Conservation (phyloP, 148 eudicot species). For the Rhododendron williamsianum region DNA sequence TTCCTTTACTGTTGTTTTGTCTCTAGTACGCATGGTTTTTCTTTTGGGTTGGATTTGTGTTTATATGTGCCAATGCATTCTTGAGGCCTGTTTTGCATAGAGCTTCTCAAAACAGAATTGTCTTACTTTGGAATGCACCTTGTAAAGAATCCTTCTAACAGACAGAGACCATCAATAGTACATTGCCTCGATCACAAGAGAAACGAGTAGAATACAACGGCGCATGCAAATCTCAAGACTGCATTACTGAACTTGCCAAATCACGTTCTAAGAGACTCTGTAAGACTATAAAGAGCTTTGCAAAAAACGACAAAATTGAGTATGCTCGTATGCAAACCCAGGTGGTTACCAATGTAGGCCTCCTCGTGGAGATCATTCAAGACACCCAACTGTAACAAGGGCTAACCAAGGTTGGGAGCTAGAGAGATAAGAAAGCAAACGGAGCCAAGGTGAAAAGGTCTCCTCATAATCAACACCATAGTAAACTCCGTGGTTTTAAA, state of each 20-base stretch:
- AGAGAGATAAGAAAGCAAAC: neutral
- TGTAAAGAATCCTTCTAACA: neutral
- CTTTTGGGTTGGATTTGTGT: neutral
- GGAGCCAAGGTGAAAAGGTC: neutral
- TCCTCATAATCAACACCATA: neutral
- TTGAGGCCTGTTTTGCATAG: neutral
- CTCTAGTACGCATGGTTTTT: neutral
- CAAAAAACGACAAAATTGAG: neutral
- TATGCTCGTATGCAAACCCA: neutral
- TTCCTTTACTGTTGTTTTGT: neutral
- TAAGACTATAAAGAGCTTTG: neutral
- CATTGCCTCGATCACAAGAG: neutral
- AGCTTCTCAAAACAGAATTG: neutral
- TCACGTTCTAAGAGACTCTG: neutral
- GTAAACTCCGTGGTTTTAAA: too few species aligned
- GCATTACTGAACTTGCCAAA: neutral
- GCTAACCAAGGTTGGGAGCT: neutral
- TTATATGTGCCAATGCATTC: neutral
- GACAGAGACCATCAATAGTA: neutral
- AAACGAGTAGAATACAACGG: neutral
- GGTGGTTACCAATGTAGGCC: neutral
- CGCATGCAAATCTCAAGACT: neutral
- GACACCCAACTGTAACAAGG: neutral
- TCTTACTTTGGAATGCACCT: neutral
- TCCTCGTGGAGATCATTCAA: neutral